Evolutionary conservation across 208 protist genomes (phyloP).

Genomic region (Acanthamoeba rhysodes): DNA sequence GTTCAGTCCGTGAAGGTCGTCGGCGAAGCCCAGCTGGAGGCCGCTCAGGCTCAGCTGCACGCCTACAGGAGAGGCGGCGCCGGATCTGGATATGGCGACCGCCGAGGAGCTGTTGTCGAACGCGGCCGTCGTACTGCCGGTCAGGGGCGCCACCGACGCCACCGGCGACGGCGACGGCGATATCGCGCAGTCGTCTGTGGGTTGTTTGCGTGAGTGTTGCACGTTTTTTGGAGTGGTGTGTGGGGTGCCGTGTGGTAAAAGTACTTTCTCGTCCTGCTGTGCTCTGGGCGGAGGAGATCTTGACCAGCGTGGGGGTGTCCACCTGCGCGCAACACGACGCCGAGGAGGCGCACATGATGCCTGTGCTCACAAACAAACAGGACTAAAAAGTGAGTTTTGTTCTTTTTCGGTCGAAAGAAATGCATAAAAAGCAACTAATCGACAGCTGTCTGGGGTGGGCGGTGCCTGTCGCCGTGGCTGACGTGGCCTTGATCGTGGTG

Average conservation of each 20-base stretch:
- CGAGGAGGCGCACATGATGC: background rate
- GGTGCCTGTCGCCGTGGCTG: background rate
- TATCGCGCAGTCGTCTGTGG: constrained; percentile 9
- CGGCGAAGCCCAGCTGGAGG: constrained; percentile 20
- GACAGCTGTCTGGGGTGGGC: background rate
- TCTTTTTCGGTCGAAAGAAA: background rate
- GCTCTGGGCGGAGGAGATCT: background rate
- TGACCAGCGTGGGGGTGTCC: background rate
- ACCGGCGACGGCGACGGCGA: background rate
- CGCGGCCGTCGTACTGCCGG: background rate
- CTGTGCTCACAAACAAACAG: no score
- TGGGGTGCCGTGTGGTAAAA: no score
- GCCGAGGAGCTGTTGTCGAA: background rate
- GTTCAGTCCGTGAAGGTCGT: background rate
- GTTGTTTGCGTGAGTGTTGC: no score
- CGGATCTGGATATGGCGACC: background rate
- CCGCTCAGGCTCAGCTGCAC: constrained; percentile 37
- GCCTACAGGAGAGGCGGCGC: background rate
- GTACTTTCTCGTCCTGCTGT: background rate
- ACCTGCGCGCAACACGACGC: constrained; percentile 15
- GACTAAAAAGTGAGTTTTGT: background rate
- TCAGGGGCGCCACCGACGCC: background rate
- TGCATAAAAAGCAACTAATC: background rate
- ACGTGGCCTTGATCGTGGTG: background rate
- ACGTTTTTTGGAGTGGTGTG: no score